Base-by-base conservation (phyloP, 2,329 filamentous ascomycete genomes). In the Xenosphaeropsis pyriputrescens region DNA sequence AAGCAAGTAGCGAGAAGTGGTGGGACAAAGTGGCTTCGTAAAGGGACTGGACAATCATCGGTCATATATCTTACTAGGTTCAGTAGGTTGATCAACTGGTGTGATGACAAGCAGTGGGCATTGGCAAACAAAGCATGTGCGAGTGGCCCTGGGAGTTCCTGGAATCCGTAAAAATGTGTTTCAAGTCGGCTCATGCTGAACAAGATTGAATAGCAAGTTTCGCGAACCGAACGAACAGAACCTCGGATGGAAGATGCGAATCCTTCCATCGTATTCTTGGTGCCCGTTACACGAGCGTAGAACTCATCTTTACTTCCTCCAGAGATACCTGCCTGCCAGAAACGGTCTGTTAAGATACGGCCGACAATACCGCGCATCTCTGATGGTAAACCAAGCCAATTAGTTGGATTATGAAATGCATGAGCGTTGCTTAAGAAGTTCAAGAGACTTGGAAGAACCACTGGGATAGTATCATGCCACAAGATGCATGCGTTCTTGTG, bases 311-410 rank as follows among this genome's bases (percentile, higher is more conserved):
- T 86, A 49, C 85, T 96, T 18, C 93, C 91, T 43, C 80, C 83
- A 0, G 91, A 96, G 36, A 98, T 98, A 8, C 91, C 91, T 6
- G 88, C 85, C 64, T 98, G 91, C 91, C 91, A 98, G 57, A 98
- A 98, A 17, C 91, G 73, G 58, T 98, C 91, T 12, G 86, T 93
- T 16, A 98, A 63, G 15, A 96, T 85, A 16, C 84, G 74, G 32
- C 76, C 72, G 30, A 96, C 82, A 37, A 93, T 75, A 5, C 70
- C 63, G 41, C 78, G 78, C 66, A 93, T 79, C 32, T 93, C 85
- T 9, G 65, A 56, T 1, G 86, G 79, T 13, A 94, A 61, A 22
- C 78, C 72, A 8, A 70, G 66, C 89, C 91, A 98, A 52, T 86
- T 93, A 15, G 72, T 66, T 2, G 84, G 74, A 49, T 94, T 88